Conservation (phyloP, 129 eudicot genomes). For the Scalesia atractyloides region DNA sequence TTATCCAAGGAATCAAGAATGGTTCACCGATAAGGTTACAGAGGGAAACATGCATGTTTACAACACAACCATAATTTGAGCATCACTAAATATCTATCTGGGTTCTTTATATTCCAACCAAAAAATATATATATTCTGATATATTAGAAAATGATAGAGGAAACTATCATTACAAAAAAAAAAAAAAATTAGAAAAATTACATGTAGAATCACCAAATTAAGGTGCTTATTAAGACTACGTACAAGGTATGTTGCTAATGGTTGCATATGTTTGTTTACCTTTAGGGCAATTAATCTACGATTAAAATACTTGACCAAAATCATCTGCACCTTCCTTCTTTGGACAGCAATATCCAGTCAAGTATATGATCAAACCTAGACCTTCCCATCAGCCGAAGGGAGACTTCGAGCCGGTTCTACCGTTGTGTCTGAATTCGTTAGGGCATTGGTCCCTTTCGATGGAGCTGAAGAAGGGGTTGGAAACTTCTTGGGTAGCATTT, state of each 20-base stretch:
- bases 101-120: conserved; percentile 11
- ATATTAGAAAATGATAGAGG: not conserved
- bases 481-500: conserved; percentile 90
- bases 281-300: conserved; percentile 30
- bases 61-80: not conserved
- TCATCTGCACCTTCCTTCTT: conserved; percentile 37
- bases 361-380: conserved; percentile 37
- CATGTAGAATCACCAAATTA: conserved; percentile 26
- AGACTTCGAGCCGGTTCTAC: conserved; percentile 27
- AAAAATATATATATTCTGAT: not conserved
- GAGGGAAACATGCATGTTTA: too few species aligned
- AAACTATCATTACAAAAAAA: conserved; percentile 20
- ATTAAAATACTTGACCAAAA: conserved; percentile 22
- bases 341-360: conserved; percentile 18
- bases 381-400: conserved; percentile 64
- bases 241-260: conserved; percentile 30
- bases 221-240: conserved; percentile 25
- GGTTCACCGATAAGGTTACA: not conserved
- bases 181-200: conserved; percentile 22
- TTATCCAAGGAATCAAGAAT: conserved; percentile 13
- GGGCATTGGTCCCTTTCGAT: conserved; percentile 75
- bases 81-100: conserved; percentile 3
- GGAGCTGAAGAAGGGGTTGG: conserved; percentile 81
- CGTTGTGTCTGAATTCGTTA: conserved; percentile 32
- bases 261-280: conserved; percentile 30